Percentiles rank a stretch among this genome's conserved stretches.
Evolutionary conservation across 108 stramenopile species (phyloP).

Genomic region (Conticribra weissflogii): DNA sequence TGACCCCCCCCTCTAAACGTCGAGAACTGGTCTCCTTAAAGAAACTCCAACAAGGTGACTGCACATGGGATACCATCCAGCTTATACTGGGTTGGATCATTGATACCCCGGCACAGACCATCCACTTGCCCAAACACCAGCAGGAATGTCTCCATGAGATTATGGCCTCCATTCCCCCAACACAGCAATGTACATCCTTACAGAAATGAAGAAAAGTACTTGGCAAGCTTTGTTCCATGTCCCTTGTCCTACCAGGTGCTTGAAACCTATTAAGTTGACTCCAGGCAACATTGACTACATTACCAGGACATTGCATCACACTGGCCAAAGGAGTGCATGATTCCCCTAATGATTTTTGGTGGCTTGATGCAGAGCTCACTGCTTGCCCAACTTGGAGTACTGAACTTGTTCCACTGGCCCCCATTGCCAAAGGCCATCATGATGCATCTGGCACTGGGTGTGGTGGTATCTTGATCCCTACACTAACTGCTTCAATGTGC

Average conservation of each 20-base stretch:
- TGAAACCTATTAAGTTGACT: conserved; percentile 18
- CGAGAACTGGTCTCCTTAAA: neutral
- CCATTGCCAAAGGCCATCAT: conserved; percentile 32
- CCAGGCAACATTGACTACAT: conserved; percentile 15
- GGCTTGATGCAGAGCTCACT: conserved; percentile 14
- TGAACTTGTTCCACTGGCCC: conserved; percentile 49
- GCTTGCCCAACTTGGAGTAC: conserved; percentile 36
- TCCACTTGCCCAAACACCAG: neutral
- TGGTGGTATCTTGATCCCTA: conserved; percentile 49
- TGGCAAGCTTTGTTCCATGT: neutral
- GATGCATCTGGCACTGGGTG: conserved; percentile 48
- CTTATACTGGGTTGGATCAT: neutral
- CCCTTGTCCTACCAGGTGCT: conserved; percentile 17
- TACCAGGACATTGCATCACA: neutral
- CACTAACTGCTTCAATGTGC: neutral
- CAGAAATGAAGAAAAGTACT: neutral
- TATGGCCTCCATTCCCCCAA: neutral
- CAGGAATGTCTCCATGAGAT: neutral
- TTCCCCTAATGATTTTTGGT: conserved; percentile 36
- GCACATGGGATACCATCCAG: neutral
- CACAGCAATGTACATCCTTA: neutral
- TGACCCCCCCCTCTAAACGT: neutral
- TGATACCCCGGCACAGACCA: conserved; percentile 3
- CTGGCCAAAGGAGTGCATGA: conserved; percentile 30
- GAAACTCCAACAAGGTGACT: neutral